Base-by-base conservation (phyloP, 163 green algal genomes). In the Coccomyxa subellipsoidea region DNA sequence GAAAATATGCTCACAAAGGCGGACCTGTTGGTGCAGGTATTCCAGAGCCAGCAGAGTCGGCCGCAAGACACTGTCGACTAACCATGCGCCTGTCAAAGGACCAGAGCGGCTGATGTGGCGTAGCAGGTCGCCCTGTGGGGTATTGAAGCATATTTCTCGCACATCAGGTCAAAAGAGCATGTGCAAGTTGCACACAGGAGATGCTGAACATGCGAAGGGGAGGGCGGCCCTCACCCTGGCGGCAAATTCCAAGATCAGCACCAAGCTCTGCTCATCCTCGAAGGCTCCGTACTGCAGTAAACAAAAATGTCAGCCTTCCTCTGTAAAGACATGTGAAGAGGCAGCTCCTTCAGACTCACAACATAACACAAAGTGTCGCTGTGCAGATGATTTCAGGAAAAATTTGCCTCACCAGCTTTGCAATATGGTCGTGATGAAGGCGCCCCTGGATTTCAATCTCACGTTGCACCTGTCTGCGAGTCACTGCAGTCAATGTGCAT, bases 101-200 rank as follows among this genome's bases (percentile, higher is more conserved):
- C 66, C 66, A 36, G n/a, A 36, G 1, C 66, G 27, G 66, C 7
- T 36, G 66, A 73, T 73, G 66, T 73, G 66, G 29, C n/a, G 27
- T 34, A 73, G 66, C 66, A 73, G n/a, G 7, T 73, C n/a, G 27
- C 66, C 66, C 66, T 73, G 66, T n/a, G n/a, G n/a, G n/a, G n/a
- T n/a, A n/a, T n/a, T n/a, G n/a, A n/a, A n/a, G n/a, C n/a, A n/a
- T n/a, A n/a, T 18, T 36, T 2, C 29, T 23, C 27, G 27, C 7
- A 73, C 27, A 73, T 32, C 21, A 73, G 5, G 29, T 66, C 18
- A 29, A 66, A 18, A 66, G 47, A 66, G 47, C 47, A 12, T 66
- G 47, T 18, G 12, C 47, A 66, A 66, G 12, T 12, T 66, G 12
- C 12, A 66, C 12, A 18, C 10, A 59, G 47, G 15, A 59, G 21